Percentiles rank a stretch among this genome's conserved stretches.
Conservation (phyloP, 1,139 yeast species). For the Yamadazyma conglobata region DNA sequence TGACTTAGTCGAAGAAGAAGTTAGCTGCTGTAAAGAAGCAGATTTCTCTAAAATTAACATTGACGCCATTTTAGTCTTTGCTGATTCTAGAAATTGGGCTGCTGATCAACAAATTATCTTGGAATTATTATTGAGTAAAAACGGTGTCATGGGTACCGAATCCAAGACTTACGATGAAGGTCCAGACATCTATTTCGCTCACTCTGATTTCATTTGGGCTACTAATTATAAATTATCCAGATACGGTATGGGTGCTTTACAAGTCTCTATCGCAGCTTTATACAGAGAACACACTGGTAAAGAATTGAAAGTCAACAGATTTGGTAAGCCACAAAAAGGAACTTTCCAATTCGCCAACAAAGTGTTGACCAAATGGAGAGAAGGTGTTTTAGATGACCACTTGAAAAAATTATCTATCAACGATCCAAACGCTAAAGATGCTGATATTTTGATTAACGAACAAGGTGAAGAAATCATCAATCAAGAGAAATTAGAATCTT, state of each 20-base stretch:
- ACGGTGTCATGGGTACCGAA: constrained; percentile 80
- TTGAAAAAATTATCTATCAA: constrained; percentile 51
- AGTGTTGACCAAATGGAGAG: constrained; percentile 72
- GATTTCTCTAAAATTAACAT: constrained; percentile 64
- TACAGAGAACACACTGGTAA: constrained; percentile 78
- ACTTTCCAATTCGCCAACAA: constrained; percentile 78
- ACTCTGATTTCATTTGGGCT: constrained; percentile 87
- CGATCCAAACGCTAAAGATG: constrained; percentile 45
- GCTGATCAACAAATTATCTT: constrained; percentile 84
- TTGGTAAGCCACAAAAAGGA: constrained; percentile 84
- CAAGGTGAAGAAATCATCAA: constrained; percentile 49
- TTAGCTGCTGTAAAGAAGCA: constrained; percentile 48
- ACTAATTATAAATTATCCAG: constrained; percentile 76
- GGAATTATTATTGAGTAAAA: constrained; percentile 67
- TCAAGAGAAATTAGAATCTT: constrained; percentile 40
- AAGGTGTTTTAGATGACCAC: constrained; percentile 71
- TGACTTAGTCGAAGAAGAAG: constrained; percentile 68
- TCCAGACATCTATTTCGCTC: constrained; percentile 80
- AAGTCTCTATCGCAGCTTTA: constrained; percentile 78
- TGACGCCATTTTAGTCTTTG: constrained; percentile 75
- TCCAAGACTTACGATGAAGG: constrained; percentile 71
- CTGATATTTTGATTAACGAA: constrained; percentile 45
- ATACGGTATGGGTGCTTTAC: constrained; percentile 89
- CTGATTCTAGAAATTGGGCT: constrained; percentile 86
- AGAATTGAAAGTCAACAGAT: constrained; percentile 71